Percentiles rank a stretch among this genome's conserved stretches.
Conservation (phyloP, 1,139 yeast genomes). For the Blastobotrys indianensis region DNA sequence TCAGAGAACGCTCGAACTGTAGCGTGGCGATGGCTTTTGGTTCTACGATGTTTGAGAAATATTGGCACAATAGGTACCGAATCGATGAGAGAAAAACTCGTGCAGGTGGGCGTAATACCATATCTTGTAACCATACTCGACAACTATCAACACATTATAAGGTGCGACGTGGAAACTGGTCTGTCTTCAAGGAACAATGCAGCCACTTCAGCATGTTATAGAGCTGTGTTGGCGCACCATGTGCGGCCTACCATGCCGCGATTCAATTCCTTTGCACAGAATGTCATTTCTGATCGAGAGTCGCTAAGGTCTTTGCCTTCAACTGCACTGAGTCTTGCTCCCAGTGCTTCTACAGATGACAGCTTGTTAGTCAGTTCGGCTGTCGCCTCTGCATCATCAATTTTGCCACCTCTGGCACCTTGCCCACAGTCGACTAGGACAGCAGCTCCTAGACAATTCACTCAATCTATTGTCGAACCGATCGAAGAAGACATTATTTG, state of each 20-base stretch:
- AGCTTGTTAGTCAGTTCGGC: not conserved
- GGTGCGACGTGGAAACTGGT: not conserved
- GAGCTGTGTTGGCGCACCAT: not conserved
- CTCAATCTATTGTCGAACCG: constrained; percentile 74
- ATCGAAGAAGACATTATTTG: constrained; percentile 90
- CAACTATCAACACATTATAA: constrained; percentile 49
- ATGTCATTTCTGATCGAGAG: not conserved
- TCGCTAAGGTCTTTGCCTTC: not conserved
- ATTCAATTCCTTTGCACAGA: not conserved
- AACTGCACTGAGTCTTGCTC: not conserved
- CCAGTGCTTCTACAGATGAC: not conserved
- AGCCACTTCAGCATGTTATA: not conserved
- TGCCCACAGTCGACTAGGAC: not conserved
- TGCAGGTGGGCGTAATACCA: constrained; percentile 86
- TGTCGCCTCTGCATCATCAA: constrained; percentile 6
- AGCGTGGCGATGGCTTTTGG: constrained; percentile 96
- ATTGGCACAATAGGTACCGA: constrained; percentile 93
- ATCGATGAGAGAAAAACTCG: constrained; percentile 73
- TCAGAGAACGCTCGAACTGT: constrained; percentile 43
- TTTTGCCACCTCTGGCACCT: not conserved
- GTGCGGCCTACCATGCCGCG: not conserved
- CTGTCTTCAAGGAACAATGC: not conserved
- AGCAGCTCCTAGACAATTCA: not conserved
- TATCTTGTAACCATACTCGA: constrained; percentile 86
- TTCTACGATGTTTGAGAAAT: constrained; percentile 84